Conservation (phyloP, 148 eudicot species). For the Persicaria maculosa region DNA sequence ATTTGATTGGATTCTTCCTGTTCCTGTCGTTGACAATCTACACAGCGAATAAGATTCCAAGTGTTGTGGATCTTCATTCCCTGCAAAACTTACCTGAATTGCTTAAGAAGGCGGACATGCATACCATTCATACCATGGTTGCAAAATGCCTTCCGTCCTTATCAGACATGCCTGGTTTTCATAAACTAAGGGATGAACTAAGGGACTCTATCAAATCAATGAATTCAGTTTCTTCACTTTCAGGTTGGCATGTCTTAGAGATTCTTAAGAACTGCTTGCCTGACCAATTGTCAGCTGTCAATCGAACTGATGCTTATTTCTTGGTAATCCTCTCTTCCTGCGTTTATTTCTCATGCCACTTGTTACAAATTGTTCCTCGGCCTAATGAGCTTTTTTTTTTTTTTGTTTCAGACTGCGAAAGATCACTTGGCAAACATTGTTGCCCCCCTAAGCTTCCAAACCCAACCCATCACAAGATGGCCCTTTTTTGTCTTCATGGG, state of each 20-base stretch:
- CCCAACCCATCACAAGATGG: constrained; percentile 77
- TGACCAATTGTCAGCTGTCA: constrained; percentile 39
- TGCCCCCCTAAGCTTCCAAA: constrained; percentile 35
- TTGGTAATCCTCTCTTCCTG: constrained; percentile 36
- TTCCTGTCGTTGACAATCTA: constrained; percentile 79
- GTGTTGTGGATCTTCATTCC: constrained; percentile 44
- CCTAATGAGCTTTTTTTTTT: constrained; percentile 1
- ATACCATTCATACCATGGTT: constrained; percentile 46
- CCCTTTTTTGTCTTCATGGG: constrained; percentile 80
- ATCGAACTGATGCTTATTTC: constrained; percentile 40
- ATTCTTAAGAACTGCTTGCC: constrained; percentile 68
- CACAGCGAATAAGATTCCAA: constrained; percentile 67
- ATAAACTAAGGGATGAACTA: constrained; percentile 47
- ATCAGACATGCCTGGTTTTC: constrained; percentile 59
- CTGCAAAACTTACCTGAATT: constrained; percentile 47
- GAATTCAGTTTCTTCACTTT: constrained; percentile 40
- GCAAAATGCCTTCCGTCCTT: constrained; percentile 68
- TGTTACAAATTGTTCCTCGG: not conserved
- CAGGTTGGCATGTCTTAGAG: constrained; percentile 65
- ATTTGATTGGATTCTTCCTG: constrained; percentile 89
- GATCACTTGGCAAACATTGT: constrained; percentile 45
- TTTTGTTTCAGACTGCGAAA: constrained; percentile 43
- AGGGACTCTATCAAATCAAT: constrained; percentile 41
- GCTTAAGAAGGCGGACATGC: constrained; percentile 60
- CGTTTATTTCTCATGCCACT: not conserved